Percentiles rank a stretch among this genome's conserved stretches.
Conservation (phyloP, 345 rosid species). For the Brassica rapa region DNA sequence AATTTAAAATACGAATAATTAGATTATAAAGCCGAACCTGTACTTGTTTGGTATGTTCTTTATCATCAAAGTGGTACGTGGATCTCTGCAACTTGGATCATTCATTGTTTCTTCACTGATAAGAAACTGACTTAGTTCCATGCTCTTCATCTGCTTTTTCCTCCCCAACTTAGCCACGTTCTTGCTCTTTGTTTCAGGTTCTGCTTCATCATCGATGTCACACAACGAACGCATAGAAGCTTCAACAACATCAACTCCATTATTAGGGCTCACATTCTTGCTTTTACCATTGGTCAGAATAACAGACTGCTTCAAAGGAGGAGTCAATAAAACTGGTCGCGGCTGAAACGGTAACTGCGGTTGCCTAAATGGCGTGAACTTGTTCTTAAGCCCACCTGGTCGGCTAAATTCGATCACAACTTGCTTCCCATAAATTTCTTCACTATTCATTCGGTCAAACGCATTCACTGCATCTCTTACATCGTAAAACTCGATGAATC, state of each 20-base stretch:
- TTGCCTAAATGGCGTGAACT: constrained; percentile 40
- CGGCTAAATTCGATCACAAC: constrained; percentile 86
- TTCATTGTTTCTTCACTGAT: constrained; percentile 55
- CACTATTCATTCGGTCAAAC: constrained; percentile 68
- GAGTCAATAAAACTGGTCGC: constrained; percentile 1
- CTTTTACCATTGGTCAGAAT: background rate
- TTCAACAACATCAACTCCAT: constrained; percentile 35
- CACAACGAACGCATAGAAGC: constrained; percentile 43
- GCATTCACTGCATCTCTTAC: constrained; percentile 83
- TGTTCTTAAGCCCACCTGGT: constrained; percentile 78
- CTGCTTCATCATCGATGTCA: background rate
- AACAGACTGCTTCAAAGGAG: constrained; percentile 4
- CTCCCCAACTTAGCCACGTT: constrained; percentile 52
- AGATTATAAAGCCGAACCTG: constrained; percentile 30
- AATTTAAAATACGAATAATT: background rate
- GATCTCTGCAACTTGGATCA: constrained; percentile 48
- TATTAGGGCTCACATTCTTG: constrained; percentile 28
- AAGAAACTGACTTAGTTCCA: constrained; percentile 68
- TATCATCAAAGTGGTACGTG: constrained; percentile 46
- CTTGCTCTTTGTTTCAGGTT: constrained; percentile 13
- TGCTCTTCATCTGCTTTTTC: constrained; percentile 51
- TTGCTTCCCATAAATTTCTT: constrained; percentile 64
- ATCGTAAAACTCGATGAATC: constrained; percentile 84
- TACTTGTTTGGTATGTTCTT: constrained; percentile 47
- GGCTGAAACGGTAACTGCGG: constrained; percentile 24